These are phyloP conservation scores for Boletus reticulatus DNA, from an alignment of 768 basidiomycete species.

Conservation along the genomic window DNA sequence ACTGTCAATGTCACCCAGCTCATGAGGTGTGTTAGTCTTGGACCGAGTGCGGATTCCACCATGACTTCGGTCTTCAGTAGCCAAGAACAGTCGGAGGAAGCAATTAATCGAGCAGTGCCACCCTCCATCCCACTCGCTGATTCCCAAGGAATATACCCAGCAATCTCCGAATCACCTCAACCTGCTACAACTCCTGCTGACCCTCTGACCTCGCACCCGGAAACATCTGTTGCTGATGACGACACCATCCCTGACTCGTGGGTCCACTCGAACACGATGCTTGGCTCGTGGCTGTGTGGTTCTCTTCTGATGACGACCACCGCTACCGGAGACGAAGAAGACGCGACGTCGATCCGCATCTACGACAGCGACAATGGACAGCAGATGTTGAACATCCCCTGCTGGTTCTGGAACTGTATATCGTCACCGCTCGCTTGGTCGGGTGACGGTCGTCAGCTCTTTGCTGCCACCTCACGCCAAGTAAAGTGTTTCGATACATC, in stretches of 20 bases:
- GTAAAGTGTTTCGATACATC: neutral
- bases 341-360: neutral
- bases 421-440: neutral
- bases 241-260: neutral
- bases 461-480: neutral
- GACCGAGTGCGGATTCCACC: constrained; percentile 45
- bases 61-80: constrained; percentile 51
- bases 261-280: neutral
- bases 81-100: constrained; percentile 27
- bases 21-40: constrained; percentile 36
- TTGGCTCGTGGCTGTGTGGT: neutral
- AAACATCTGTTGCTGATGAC: constrained; percentile 5
- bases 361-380: neutral
- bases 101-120: constrained; percentile 16
- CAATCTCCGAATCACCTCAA: constrained; percentile 14
- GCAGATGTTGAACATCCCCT: neutral
- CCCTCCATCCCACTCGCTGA: constrained; percentile 2
- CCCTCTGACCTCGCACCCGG: constrained; percentile 4
- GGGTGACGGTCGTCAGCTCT: neutral
- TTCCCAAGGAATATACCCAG: constrained; percentile 16
- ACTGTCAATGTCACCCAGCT: constrained; percentile 69
- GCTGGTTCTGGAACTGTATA: neutral
- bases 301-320: neutral
- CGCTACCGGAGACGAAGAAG: neutral
- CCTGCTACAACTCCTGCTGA: neutral